Base-by-base conservation (phyloP, 192 early-diverging fungal species). In the Backusella psychrophila region DNA sequence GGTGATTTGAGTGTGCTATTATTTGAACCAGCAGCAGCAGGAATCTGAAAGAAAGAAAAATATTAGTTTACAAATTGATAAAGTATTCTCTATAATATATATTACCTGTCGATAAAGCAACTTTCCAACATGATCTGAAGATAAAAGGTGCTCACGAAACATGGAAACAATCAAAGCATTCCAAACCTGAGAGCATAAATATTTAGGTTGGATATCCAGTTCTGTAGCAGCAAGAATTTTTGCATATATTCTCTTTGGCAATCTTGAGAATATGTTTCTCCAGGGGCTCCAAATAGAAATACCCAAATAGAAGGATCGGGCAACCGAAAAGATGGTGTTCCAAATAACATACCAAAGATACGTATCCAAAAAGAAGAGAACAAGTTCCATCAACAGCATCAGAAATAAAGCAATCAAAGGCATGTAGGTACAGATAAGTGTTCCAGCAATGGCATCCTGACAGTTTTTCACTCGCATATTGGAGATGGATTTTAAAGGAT, bases 311-410 rank as follows among this genome's bases (percentile, higher is more conserved):
- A 96, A 93, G 3, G 93, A 90, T 42, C 87, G 87, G 17, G 85
- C 85, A 38, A 95, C 90, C 1, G 94, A 94, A 66, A 96, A 93
- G 34, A 93, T 72, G 1, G 94, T 92, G 75, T 91, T 93, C 94
- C 94, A 95, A 42, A 95, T 90, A 9, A 94, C 89, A 72, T 94
- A 96, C 94, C 94, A 96, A 77, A 96, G 85, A 71, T 96, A 96
- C 0, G 94, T 96, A 75, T 95, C 94, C 68, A 95, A 83, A 78
- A 96, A 96, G 79, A 92, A 95, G 29, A 96, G 87, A 26, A 91
- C 84, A 59, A 94, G 75, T 66, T 93, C 90, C 21, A 91, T 88
- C 71, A 91, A 80, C 79, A 93, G 85, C 91, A 94, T 93, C 41
- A 93, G 83, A 1, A 84, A 85, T 21, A 93, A 83, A 3, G 91